phyloP scores from a whole-genome alignment of 2,329 filamentous ascomycete species.

The Exophiala viscosa region DNA sequence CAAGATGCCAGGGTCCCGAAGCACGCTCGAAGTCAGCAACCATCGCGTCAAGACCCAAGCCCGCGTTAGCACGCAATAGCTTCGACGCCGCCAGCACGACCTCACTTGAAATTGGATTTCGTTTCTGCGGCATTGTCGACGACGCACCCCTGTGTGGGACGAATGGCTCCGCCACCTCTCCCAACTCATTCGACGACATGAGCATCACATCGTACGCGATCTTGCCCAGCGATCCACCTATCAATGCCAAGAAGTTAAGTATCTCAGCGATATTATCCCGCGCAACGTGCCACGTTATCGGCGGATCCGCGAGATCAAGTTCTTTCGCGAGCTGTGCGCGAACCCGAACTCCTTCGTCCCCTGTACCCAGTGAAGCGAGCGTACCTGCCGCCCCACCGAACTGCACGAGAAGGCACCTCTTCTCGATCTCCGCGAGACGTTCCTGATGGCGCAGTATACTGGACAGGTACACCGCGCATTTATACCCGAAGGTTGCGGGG shows the following conservation, averaged over 20 bases:
- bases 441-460: conserved; percentile 48
- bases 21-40: conserved; percentile 57
- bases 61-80: conserved; percentile 50
- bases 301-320: conserved; percentile 47
- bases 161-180: conserved; percentile 55
- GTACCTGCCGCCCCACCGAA: conserved; percentile 57
- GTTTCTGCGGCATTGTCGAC: conserved; percentile 58
- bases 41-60: conserved; percentile 54
- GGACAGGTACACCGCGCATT: conserved; percentile 54
- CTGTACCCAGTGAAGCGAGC: conserved; percentile 45
- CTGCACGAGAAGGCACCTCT: conserved; percentile 50
- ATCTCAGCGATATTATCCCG: conserved; percentile 54
- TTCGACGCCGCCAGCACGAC: conserved; percentile 55
- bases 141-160: conserved; percentile 53
- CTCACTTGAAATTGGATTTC: conserved; percentile 57
- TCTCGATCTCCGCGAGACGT: conserved; percentile 46
- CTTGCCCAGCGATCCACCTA: conserved; percentile 54
- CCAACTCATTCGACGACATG: conserved; percentile 56
- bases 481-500: conserved; percentile 57
- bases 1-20: conserved; percentile 57
- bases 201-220: conserved; percentile 55
- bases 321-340: conserved; percentile 49
- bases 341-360: conserved; percentile 48
- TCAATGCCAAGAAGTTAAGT: conserved; percentile 50
- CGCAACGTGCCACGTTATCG: conserved; percentile 57